Conservation (phyloP, 805 yeast genomes). For the Candida dajiaensis region DNA sequence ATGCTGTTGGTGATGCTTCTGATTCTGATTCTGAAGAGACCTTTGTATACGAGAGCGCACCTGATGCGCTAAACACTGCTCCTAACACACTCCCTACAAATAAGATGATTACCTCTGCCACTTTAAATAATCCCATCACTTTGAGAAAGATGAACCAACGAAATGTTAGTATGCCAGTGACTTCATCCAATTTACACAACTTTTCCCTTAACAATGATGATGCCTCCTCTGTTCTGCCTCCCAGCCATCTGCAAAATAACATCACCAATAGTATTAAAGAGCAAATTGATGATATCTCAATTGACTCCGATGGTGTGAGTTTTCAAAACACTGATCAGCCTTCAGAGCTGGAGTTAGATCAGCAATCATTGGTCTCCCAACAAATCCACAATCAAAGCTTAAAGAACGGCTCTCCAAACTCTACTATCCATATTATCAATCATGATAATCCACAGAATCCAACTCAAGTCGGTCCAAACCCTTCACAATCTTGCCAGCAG, state of each 20-base stretch:
- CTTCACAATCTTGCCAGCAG: not conserved
- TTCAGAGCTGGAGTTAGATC: not conserved
- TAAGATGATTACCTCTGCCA: conserved; percentile 6
- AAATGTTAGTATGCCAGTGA: conserved; percentile 23
- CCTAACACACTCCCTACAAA: conserved; percentile 13
- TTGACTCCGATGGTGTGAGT: not conserved
- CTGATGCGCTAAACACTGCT: conserved; percentile 19
- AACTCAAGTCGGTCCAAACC: not conserved
- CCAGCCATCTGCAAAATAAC: conserved; percentile 1
- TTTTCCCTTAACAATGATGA: conserved; percentile 10
- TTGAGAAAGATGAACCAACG: conserved; percentile 20
- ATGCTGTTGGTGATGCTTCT: conserved; percentile 87
- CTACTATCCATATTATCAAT: not conserved
- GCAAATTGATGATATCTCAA: conserved; percentile 1
- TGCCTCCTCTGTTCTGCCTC: conserved; percentile 4
- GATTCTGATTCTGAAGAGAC: conserved; percentile 90
- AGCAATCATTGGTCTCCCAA: not conserved
- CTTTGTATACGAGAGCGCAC: conserved; percentile 74
- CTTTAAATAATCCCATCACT: conserved; percentile 10
- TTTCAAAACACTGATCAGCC: not conserved
- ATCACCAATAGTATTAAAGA: not conserved
- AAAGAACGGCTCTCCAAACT: not conserved
- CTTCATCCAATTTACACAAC: conserved; percentile 9
- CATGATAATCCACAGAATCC: not conserved
- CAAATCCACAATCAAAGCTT: not conserved